phyloP scores from a whole-genome alignment of 164 flowering plant species.

The Piper longum region DNA sequence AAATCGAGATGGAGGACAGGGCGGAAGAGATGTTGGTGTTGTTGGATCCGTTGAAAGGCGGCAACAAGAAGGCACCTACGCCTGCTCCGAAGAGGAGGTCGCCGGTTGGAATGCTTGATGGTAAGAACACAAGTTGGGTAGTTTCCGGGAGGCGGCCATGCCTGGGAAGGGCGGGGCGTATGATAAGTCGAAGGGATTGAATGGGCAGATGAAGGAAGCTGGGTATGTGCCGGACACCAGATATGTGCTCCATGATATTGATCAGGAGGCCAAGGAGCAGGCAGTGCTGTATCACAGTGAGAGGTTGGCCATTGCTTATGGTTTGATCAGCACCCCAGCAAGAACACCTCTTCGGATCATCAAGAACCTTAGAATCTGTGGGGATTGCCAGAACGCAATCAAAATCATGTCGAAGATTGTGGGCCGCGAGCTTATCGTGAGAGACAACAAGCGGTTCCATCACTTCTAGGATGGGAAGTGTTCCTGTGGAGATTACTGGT shows the following conservation, averaged over 20 bases:
- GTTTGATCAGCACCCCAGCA: slow-evolving; percentile 76
- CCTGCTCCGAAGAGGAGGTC: slow-evolving; percentile 43
- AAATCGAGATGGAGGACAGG: slow-evolving; percentile 66
- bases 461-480: slow-evolving; percentile 85
- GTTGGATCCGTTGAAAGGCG: slow-evolving; percentile 47
- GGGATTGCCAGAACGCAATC: slow-evolving; percentile 85
- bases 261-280: slow-evolving; percentile 90
- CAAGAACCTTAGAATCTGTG: slow-evolving; percentile 75
- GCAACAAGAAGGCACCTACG: slow-evolving; percentile 36
- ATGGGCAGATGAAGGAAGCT: slow-evolving; percentile 27
- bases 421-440: slow-evolving; percentile 76
- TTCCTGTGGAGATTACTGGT: slow-evolving; percentile 89
- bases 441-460: slow-evolving; percentile 82
- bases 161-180: slow-evolving; percentile 42
- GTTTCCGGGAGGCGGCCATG: slow-evolving; percentile 27
- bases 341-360: slow-evolving; percentile 67
- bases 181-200: slow-evolving; percentile 24
- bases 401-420: slow-evolving; percentile 85
- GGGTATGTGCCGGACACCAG: slow-evolving; percentile 81
- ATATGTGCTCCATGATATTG: slow-evolving; percentile 85
- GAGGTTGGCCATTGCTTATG: slow-evolving; percentile 78
- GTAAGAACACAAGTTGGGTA: slow-evolving; percentile 43
- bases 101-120: slow-evolving; percentile 52
- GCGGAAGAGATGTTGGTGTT: slow-evolving; percentile 50
- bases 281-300: slow-evolving; percentile 84